Base-by-base conservation (phyloP, 169 alveolate species). In the Cryptosporidium meleagridis region DNA sequence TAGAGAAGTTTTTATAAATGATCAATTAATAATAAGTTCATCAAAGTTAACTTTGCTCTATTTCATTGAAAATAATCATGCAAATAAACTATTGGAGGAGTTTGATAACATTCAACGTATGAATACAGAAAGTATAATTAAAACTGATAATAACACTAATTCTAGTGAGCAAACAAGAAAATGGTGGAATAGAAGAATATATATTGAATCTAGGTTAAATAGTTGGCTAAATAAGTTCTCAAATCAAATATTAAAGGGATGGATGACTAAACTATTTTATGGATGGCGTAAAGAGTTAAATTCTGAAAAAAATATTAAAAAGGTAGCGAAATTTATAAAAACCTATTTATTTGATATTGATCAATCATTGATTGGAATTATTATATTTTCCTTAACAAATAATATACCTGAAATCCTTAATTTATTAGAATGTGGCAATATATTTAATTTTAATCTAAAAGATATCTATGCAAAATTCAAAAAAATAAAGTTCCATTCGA, bases 151-250 rank as follows among this genome's bases (percentile, higher is more conserved):
- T 21, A 10, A 59, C 3, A 26, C 45, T 16, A 65, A 33, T 26
- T 53, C 71, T 18, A 21, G 31, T n/a, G 35, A 33, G 18, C 62
- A 73, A 26, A 45, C 52, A 21, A 62, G 53, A 5, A 9, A 61
- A 29, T 80, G 89, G 89, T 80, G 89, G 89, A 37, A 41, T 80
- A 62, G 51, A 80, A 59, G 89, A 80, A 58, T 41, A 12, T n/a
- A 29, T n/a, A 26, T 80, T 18, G 80, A 80, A 29, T 35, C 55
- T 18, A 26, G 26, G 35, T 21, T 80, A 33, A 37, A 80, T 23
- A 48, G 18, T 23, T 80, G 89, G 89, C 45, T 80, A 61, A 18
- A 0, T 23, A 41, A n/a, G 16, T 80, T 80, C 44, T 21, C 65
- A n/a, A 65, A 35, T 12, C 12, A 58, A n/a, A 62, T 80, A 44